Evolutionary conservation across 2,329 filamentous ascomycete species (phyloP).

Genomic region (Diaporthe vaccinii): DNA sequence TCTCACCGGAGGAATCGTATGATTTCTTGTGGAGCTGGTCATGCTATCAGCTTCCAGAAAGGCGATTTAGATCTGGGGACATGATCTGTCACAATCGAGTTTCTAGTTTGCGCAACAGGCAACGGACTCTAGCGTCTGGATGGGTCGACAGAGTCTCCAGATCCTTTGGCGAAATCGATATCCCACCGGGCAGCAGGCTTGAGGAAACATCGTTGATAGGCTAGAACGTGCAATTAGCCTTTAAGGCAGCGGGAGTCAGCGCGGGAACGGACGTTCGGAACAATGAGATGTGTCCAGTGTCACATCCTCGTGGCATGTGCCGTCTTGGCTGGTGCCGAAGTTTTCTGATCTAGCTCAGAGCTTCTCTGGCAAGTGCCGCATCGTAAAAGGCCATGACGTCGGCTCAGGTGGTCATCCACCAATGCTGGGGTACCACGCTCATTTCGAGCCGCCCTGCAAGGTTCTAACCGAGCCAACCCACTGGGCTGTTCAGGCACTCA

Average conservation of each 20-base stretch:
- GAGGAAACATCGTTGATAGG: background rate
- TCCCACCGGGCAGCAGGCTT: background rate
- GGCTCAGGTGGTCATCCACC: conserved; percentile 1
- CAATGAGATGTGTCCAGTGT: background rate
- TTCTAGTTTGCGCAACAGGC: background rate
- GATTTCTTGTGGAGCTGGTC: conserved; percentile 36
- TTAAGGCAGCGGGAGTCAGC: background rate
- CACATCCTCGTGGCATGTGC: background rate
- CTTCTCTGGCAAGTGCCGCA: conserved; percentile 2
- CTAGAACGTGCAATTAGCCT: background rate
- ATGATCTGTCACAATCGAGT: conserved; percentile 2
- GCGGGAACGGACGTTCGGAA: background rate
- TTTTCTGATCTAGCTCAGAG: conserved; percentile 3
- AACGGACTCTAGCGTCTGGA: background rate
- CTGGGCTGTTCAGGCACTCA: background rate
- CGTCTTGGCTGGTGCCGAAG: background rate
- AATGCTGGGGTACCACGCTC: background rate
- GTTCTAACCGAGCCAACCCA: conserved; percentile 1
- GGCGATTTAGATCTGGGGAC: conserved; percentile 6
- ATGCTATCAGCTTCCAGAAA: conserved; percentile 5
- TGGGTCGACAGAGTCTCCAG: conserved; percentile 5
- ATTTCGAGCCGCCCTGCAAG: conserved; percentile 13
- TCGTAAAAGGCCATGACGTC: background rate
- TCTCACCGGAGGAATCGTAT: conserved; percentile 34
- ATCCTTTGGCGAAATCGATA: background rate